These are phyloP conservation scores for Fusarium humuli DNA, from an alignment of 2,329 filamentous ascomycete species.

Conservation along the genomic window DNA sequence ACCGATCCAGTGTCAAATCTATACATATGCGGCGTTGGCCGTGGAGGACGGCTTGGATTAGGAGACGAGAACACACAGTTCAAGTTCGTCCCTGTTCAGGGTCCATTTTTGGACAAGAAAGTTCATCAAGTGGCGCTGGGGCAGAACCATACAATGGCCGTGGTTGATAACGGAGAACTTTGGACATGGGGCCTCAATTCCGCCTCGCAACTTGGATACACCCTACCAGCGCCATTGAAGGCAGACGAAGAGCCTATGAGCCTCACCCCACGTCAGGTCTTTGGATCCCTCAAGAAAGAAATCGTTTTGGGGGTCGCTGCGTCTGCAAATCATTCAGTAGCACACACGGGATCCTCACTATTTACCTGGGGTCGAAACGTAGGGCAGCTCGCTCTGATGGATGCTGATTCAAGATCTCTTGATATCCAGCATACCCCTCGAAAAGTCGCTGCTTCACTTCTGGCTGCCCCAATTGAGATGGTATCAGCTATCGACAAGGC, in stretches of 20 bases:
- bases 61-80: constrained; percentile 93
- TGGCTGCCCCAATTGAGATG: constrained; percentile 75
- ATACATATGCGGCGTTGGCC: constrained; percentile 91
- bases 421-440: constrained; percentile 85
- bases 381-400: constrained; percentile 92
- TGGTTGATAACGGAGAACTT: constrained; percentile 87
- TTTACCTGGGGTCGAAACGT: constrained; percentile 97
- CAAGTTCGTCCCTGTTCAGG: constrained; percentile 83
- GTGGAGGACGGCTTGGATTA: constrained; percentile 87
- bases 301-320: constrained; percentile 83
- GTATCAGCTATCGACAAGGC: constrained; percentile 92
- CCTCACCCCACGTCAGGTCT: constrained; percentile 85
- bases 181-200: constrained; percentile 95
- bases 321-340: constrained; percentile 91
- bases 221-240: constrained; percentile 72
- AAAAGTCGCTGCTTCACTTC: constrained; percentile 85
- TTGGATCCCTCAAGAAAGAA: constrained; percentile 91
- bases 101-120: constrained; percentile 78
- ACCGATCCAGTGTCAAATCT: constrained; percentile 89
- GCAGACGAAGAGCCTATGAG: constrained; percentile 88
- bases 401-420: constrained; percentile 91
- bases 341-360: constrained; percentile 81
- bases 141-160: constrained; percentile 88
- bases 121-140: constrained; percentile 84
- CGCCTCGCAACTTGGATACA: constrained; percentile 87